A percentile compares a stretch with the other conserved stretches of the same genome.
Conservation (phyloP, 495 filamentous ascomycete species). For the Daldinia concentrica region DNA sequence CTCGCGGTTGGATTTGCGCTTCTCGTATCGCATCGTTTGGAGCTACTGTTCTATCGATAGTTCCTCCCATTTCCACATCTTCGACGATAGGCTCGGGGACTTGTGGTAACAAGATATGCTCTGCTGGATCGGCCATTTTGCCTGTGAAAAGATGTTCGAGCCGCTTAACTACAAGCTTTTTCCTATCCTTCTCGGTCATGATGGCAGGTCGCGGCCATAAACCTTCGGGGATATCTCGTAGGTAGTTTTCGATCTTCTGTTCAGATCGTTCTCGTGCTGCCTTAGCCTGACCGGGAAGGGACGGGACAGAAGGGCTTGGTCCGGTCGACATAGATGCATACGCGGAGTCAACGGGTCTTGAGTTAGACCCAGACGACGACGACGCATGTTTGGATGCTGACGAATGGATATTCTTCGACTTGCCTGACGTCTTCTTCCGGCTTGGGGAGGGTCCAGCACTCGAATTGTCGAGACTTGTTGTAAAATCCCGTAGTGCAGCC, state of each 20-base stretch:
- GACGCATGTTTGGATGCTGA: constrained; percentile 57
- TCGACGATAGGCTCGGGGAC: constrained; percentile 61
- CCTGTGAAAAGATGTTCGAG: constrained; percentile 85
- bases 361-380: constrained; percentile 62
- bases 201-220: constrained; percentile 61
- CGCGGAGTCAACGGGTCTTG: constrained; percentile 71
- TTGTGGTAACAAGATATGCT: constrained; percentile 43
- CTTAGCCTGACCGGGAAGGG: constrained; percentile 38
- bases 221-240: constrained; percentile 68
- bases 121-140: constrained; percentile 56
- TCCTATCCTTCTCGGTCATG: constrained; percentile 73
- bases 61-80: constrained; percentile 62
- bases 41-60: constrained; percentile 37
- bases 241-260: constrained; percentile 66
- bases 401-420: constrained; percentile 46
- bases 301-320: constrained; percentile 51
- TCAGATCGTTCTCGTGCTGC: constrained; percentile 48
- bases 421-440: constrained; percentile 45
- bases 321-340: constrained; percentile 77
- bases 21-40: constrained; percentile 48
- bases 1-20: constrained; percentile 49
- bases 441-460: constrained; percentile 49
- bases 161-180: constrained; percentile 73
- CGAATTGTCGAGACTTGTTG: constrained; percentile 61
- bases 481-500: constrained; percentile 72